A percentile compares a stretch with the other conserved stretches of the same genome.
These are phyloP conservation scores for Russula emetica DNA, from an alignment of 768 basidiomycete genomes.

Conservation along the genomic window DNA sequence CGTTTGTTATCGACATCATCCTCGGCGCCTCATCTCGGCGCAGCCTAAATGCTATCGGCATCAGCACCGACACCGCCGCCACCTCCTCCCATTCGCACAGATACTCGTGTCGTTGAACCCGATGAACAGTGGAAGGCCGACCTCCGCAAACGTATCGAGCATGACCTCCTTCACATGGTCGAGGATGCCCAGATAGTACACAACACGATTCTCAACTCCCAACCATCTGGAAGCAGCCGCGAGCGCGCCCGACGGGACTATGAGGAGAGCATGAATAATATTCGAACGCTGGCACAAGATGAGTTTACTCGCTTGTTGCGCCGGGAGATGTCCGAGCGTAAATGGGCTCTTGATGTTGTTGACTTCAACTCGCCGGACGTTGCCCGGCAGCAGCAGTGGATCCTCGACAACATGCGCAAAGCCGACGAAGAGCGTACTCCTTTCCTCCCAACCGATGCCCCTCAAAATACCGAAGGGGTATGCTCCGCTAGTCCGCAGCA, in stretches of 20 bases:
- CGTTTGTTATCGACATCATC: too few relatives aligned
- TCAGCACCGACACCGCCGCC: conserved; percentile 16
- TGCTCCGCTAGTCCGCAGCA: conserved; percentile 14
- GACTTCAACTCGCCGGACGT: conserved; percentile 25
- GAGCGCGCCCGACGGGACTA: conserved; percentile 13
- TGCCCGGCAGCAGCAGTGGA: conserved; percentile 25
- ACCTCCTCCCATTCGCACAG: conserved; percentile 22
- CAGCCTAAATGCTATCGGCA: conserved; percentile 24
- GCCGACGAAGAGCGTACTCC: not conserved
- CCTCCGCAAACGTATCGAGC: conserved; percentile 22
- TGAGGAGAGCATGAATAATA: conserved; percentile 21
- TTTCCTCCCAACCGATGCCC: not conserved
- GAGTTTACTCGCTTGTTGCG: too few relatives aligned
- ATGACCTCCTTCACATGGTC: conserved; percentile 18
- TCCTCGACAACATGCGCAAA: conserved; percentile 26
- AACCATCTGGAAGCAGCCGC: conserved; percentile 9
- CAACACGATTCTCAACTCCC: conserved; percentile 12
- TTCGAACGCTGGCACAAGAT: conserved; percentile 23
- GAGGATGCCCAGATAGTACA: conserved; percentile 13
- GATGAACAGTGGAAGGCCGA: too few relatives aligned
- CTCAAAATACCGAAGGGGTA: not conserved
- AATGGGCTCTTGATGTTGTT: conserved; percentile 22
- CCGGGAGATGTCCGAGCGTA: conserved; percentile 26
- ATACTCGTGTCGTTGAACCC: conserved; percentile 12
- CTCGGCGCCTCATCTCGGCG: conserved; percentile 17